Conservation (phyloP, 164 flowering plant genomes). For the Akebia trifoliata region DNA sequence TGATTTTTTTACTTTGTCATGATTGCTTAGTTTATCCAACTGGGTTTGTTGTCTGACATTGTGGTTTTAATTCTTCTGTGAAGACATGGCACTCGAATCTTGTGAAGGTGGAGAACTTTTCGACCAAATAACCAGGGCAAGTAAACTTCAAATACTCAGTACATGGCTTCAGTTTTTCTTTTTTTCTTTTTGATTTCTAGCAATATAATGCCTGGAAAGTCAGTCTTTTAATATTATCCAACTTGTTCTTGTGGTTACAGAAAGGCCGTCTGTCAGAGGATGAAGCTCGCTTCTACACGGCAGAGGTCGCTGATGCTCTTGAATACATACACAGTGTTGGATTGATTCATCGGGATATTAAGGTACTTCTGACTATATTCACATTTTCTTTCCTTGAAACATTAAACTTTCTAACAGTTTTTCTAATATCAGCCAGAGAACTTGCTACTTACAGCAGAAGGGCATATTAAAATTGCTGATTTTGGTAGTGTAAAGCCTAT, state of each 20-base stretch:
- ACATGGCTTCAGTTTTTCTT: background rate
- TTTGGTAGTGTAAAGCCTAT: slow-evolving; percentile 97
- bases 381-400: slow-evolving; percentile 6
- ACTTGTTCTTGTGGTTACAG: slow-evolving; percentile 39
- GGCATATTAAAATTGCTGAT: slow-evolving; percentile 96
- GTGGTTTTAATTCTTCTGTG: slow-evolving; percentile 23
- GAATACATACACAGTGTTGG: slow-evolving; percentile 94
- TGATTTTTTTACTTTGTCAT: slow-evolving; percentile 11
- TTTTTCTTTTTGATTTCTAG: background rate
- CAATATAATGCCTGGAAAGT: slow-evolving; percentile 1
- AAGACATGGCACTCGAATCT: slow-evolving; percentile 99
- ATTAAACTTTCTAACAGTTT: slow-evolving; percentile 25
- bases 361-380: slow-evolving; percentile 41
- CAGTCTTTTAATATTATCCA: background rate
- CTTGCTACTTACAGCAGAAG: slow-evolving; percentile 84
- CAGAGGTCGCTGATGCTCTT: slow-evolving; percentile 96
- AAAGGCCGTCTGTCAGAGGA: slow-evolving; percentile 84
- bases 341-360: slow-evolving; percentile 94
- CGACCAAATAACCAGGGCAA: slow-evolving; percentile 96
- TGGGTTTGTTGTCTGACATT: slow-evolving; percentile 18
- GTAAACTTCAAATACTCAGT: slow-evolving; percentile 10
- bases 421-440: slow-evolving; percentile 84
- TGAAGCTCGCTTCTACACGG: slow-evolving; percentile 93
- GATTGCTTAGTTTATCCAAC: background rate
- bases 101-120: slow-evolving; percentile 99